These are phyloP conservation scores for Gnomoniopsis sp. DNA, from an alignment of 2,329 filamentous ascomycete genomes.

Conservation along the genomic window DNA sequence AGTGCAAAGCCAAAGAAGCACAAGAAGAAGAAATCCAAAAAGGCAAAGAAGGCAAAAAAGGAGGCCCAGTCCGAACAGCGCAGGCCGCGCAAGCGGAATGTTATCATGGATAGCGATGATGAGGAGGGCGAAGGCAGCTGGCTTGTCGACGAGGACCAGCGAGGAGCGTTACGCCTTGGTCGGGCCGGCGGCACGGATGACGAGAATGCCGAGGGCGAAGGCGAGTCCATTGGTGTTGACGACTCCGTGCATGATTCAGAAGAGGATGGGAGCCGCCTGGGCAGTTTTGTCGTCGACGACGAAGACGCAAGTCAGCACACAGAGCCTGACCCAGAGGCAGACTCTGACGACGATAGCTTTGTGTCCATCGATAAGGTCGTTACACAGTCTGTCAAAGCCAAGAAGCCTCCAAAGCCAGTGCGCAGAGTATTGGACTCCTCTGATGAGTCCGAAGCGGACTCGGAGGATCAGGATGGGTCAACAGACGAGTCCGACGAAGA, in stretches of 20 bases:
- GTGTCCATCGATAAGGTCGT: constrained; percentile 34
- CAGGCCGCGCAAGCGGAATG: constrained; percentile 47
- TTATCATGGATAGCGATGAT: constrained; percentile 65
- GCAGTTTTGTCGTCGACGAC: constrained; percentile 54
- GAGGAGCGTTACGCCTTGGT: constrained; percentile 58
- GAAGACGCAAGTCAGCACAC: constrained; percentile 29
- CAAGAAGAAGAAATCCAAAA: constrained; percentile 36
- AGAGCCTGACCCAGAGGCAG: constrained; percentile 25
- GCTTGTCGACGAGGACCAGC: constrained; percentile 70
- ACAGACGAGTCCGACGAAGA: constrained; percentile 24
- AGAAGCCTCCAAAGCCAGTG: constrained; percentile 26
- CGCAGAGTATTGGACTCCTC: constrained; percentile 27
- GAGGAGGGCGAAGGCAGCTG: constrained; percentile 71
- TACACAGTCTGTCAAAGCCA: constrained; percentile 28
- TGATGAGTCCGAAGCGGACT: constrained; percentile 30
- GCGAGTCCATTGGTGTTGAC: constrained; percentile 71
- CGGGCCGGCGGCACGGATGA: constrained; percentile 83
- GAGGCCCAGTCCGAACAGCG: constrained; percentile 31
- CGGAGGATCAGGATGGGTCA: constrained; percentile 13
- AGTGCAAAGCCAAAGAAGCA: constrained; percentile 36
- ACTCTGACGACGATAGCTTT: constrained; percentile 33
- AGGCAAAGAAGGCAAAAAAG: constrained; percentile 30
- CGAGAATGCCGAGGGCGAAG: constrained; percentile 82
- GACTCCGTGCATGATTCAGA: constrained; percentile 61
- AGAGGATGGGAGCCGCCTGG: constrained; percentile 50